Conservation (phyloP, 176 grass and related monocot genomes). For the Metroxylon sagu region DNA sequence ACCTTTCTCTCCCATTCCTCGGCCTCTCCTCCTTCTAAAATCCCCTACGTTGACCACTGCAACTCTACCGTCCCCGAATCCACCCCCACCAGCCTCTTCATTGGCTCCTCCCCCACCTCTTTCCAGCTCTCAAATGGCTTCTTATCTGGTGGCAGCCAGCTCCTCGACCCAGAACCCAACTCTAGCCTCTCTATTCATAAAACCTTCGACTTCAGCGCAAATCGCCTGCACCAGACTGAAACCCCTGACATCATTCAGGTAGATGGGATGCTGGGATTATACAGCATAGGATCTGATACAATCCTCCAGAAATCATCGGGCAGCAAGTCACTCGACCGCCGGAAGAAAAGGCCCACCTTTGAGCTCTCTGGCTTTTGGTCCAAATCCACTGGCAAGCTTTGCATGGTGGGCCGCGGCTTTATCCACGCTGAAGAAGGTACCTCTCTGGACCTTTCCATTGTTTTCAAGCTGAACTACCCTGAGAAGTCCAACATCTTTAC, state of each 20-base stretch:
- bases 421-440: neutral
- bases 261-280: slow-evolving; percentile 20
- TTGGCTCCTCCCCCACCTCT: neutral
- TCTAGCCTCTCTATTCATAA: neutral
- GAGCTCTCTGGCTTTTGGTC: slow-evolving; percentile 31
- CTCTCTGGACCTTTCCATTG: slow-evolving; percentile 1
- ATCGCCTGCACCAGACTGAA: slow-evolving; percentile 8
- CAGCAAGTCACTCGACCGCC: neutral
- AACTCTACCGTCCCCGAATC: slow-evolving; percentile 1
- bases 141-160: slow-evolving; percentile 31
- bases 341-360: neutral
- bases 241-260: slow-evolving; percentile 2
- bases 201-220: slow-evolving; percentile 25
- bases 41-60: neutral
- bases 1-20: neutral
- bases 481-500: slow-evolving; percentile 9
- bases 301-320: too few relatives aligned
- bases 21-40: neutral
- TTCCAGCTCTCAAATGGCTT: slow-evolving; percentile 18
- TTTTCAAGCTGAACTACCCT: slow-evolving; percentile 31
- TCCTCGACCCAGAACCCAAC: slow-evolving; percentile 13
- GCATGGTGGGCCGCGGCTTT: slow-evolving; percentile 30
- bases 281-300: too few relatives aligned
- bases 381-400: slow-evolving; percentile 24
- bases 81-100: neutral